Evolutionary conservation across 306 rosid species (phyloP).

Genomic region (Trichosanthes truncata): DNA sequence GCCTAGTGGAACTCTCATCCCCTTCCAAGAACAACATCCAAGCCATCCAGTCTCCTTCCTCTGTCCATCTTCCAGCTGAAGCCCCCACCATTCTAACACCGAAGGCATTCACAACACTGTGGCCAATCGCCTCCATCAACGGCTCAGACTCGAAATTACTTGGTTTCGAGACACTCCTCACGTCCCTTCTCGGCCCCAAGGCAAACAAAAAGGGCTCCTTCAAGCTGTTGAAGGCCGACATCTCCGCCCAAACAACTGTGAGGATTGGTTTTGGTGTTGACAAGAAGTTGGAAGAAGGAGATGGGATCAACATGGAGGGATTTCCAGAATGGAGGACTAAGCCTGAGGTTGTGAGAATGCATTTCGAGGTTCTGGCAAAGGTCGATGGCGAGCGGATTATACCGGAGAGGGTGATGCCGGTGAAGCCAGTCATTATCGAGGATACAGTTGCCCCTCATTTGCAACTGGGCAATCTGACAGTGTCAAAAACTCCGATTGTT

Average conservation of each 20-base stretch:
- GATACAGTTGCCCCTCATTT: conserved; percentile 34
- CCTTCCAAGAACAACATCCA: conserved; percentile 22
- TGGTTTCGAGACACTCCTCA: conserved; percentile 62
- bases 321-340: conserved; percentile 79
- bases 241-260: conserved; percentile 72
- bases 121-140: conserved; percentile 84
- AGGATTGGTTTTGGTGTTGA: conserved; percentile 83
- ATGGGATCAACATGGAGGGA: conserved; percentile 34
- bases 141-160: conserved; percentile 64
- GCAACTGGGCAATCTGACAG: conserved; percentile 32
- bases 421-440: conserved; percentile 42
- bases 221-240: conserved; percentile 75
- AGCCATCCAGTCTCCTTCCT: conserved; percentile 26
- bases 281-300: conserved; percentile 73
- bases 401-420: conserved; percentile 57
- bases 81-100: conserved; percentile 57
- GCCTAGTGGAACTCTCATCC: conserved; percentile 81
- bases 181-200: conserved; percentile 66
- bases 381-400: conserved; percentile 74
- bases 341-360: conserved; percentile 56
- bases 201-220: conserved; percentile 67
- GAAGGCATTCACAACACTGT: conserved; percentile 46
- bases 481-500: conserved; percentile 44
- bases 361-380: conserved; percentile 89
- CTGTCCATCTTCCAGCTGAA: conserved; percentile 29